Percentiles rank a stretch among this genome's conserved stretches.
These are phyloP conservation scores for Macrocybe gigantea DNA, from an alignment of 768 basidiomycete species.

Conservation along the genomic window DNA sequence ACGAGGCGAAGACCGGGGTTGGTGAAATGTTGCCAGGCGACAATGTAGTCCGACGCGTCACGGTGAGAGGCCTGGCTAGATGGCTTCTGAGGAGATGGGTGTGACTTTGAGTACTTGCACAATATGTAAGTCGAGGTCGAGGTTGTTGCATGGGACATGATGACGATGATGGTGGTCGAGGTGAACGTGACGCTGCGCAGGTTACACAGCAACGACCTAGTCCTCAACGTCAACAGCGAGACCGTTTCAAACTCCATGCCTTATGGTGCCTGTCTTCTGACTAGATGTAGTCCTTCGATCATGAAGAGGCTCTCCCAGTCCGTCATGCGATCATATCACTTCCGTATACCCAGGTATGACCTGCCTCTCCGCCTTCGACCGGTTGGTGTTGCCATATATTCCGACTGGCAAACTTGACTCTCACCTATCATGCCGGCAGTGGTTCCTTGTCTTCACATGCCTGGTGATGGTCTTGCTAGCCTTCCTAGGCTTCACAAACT, in stretches of 20 bases:
- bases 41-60: slow-evolving; percentile 17
- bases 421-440: slow-evolving; percentile 34
- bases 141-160: slow-evolving; percentile 51
- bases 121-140: slow-evolving; percentile 52
- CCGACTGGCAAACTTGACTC: neutral
- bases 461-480: slow-evolving; percentile 66
- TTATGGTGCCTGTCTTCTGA: neutral
- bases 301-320: slow-evolving; percentile 41
- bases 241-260: neutral
- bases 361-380: slow-evolving; percentile 69
- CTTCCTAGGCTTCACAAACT: slow-evolving; percentile 73
- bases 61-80: slow-evolving; percentile 9
- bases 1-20: slow-evolving; percentile 62
- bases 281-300: slow-evolving; percentile 8
- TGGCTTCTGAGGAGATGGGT: slow-evolving; percentile 22
- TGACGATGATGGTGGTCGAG: neutral
- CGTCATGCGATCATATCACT: slow-evolving; percentile 66
- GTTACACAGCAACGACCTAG: neutral
- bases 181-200: neutral
- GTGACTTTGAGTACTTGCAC: slow-evolving; percentile 64
- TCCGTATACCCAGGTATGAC: slow-evolving; percentile 61
- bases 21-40: slow-evolving; percentile 76
- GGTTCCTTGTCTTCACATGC: slow-evolving; percentile 73
- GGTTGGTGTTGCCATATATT: slow-evolving; percentile 28
- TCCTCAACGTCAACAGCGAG: neutral